Percentiles rank a stretch among this genome's conserved stretches.
phyloP scores from a whole-genome alignment of 306 rosid genomes.

The Dalbergia oliveri region DNA sequence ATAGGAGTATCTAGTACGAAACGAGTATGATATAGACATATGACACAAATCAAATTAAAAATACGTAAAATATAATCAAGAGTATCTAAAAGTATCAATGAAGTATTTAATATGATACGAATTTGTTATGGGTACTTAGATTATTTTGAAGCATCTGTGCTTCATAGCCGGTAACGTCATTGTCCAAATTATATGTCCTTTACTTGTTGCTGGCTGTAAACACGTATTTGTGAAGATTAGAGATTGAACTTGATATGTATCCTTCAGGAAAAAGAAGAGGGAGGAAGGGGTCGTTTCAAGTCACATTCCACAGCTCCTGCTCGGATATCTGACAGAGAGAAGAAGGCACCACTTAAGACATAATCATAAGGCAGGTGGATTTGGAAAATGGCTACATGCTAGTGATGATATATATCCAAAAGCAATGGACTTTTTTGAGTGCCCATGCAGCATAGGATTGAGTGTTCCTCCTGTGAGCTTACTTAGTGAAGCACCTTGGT shows the following conservation, averaged over 20 bases:
- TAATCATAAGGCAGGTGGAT: slow-evolving; percentile 44
- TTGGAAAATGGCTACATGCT: slow-evolving; percentile 30
- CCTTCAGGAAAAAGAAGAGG: slow-evolving; percentile 87
- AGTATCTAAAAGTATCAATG: no score
- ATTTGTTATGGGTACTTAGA: no score
- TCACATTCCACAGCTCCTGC: slow-evolving; percentile 94
- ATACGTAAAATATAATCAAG: no score
- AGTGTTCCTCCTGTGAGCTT: slow-evolving; percentile 39
- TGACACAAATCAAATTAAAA: no score
- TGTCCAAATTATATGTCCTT: slow-evolving; percentile 14
- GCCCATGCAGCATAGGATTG: slow-evolving; percentile 38
- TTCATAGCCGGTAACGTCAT: not conserved
- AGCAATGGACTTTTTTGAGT: slow-evolving; percentile 25
- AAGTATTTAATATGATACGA: no score
- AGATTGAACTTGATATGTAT: slow-evolving; percentile 33
- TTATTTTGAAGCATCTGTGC: no score
- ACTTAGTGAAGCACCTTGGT: slow-evolving; percentile 29
- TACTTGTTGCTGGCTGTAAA: slow-evolving; percentile 16
- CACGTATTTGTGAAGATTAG: slow-evolving; percentile 21
- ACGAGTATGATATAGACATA: no score
- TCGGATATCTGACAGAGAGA: slow-evolving; percentile 94
- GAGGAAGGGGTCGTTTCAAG: slow-evolving; percentile 96
- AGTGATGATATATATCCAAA: slow-evolving; percentile 26
- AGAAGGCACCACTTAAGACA: slow-evolving; percentile 94
- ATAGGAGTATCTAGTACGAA: no score